Base-by-base conservation (phyloP, 2,329 filamentous ascomycete species). In the Alternaria sp. region DNA sequence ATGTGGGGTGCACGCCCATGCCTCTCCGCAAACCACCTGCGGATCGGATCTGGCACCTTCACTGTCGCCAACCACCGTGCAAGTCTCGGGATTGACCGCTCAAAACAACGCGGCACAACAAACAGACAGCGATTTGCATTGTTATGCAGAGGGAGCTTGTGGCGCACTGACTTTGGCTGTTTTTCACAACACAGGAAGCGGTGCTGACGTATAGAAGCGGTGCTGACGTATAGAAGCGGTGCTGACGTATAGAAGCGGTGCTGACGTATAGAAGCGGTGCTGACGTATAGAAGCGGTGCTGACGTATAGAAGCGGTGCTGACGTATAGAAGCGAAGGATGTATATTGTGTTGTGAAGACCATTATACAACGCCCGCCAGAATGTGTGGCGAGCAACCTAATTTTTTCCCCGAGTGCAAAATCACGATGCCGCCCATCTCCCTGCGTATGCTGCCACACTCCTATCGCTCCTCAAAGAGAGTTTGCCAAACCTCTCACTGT, bases 1-100 rank as follows among this genome's bases (percentile, higher is more conserved):
- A 50, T 36, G 61, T 62, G 60, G 59, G 58, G 42, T 51, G 45
- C 44, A 56, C 49, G 57, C 58, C 55, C 11, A 48, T 29, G 5
- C 14, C 44, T 48, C 44, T 24, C 44, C 31, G 8, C 40, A 48
- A 21, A 36, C 44, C 11, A 36, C 21, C 44, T 48, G 31, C 44
- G 13, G 13, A 23, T 34, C 44, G 29, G 11, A 14, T 48, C 31
- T 8, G 34, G 44, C 33, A 34, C 29, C 21, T 36, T 24, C 31
- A 21, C 14, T 4, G 21, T 24, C 31, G 44, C 44, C 14, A 48
- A 33, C 44, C 44, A 34, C 44, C 17, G 33, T 5, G 17, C 37
- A 11, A 13, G 21, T 24, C 44, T 24, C 4, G 10, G 5, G 21
- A 26, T 24, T 26, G 44, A 48, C 44, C 44, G 44, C 44, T 8